phyloP scores from a whole-genome alignment of 1,139 yeast genomes.

The Saccharomyces hybrid region DNA sequence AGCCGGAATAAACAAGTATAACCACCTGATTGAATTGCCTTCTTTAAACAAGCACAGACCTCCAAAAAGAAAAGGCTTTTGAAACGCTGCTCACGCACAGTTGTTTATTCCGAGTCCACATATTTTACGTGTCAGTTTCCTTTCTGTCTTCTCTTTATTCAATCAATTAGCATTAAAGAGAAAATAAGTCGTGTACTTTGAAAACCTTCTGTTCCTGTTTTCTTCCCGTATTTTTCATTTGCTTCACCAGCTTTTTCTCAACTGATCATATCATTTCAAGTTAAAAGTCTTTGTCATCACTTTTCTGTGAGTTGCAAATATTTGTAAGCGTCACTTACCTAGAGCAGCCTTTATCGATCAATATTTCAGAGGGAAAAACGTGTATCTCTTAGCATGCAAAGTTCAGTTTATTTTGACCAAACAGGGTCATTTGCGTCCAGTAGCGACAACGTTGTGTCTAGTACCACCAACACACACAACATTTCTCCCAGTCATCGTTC shows the following conservation, averaged over 20 bases:
- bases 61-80: background rate
- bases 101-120: background rate
- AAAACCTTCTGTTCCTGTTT: background rate
- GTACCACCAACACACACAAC: conserved; percentile 9
- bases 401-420: conserved; percentile 3
- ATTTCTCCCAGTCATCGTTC: conserved; percentile 13
- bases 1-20: conserved; percentile 7
- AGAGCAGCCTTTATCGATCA: background rate
- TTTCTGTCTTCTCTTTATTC: background rate
- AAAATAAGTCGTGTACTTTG: background rate
- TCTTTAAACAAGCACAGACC: background rate
- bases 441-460: background rate
- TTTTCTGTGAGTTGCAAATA: background rate
- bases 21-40: conserved; percentile 4
- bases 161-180: background rate
- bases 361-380: background rate
- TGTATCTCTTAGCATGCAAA: background rate
- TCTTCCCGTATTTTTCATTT: background rate
- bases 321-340: background rate
- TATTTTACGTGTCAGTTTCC: background rate
- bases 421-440: background rate
- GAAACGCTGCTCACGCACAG: conserved; percentile 1
- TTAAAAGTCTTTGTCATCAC: background rate
- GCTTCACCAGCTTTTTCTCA: background rate
- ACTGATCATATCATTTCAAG: background rate